These are phyloP conservation scores for Hypomontagnella submonticulosa DNA, from an alignment of 495 filamentous ascomycete species.

Conservation along the genomic window DNA sequence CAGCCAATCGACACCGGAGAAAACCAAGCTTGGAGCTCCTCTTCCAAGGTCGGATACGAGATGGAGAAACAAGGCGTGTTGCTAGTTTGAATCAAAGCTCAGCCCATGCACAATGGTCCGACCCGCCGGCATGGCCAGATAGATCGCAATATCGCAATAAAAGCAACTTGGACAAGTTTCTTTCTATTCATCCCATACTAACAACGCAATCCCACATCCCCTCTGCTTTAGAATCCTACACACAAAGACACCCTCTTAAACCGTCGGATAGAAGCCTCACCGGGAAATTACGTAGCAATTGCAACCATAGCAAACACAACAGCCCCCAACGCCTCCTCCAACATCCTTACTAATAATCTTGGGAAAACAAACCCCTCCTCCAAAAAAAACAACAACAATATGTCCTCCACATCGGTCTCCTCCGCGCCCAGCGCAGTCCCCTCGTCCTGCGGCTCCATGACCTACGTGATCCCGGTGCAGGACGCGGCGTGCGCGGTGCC, in stretches of 20 bases:
- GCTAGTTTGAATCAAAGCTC: constrained; percentile 7
- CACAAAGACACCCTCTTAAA: too few species aligned
- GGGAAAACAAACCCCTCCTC: too few species aligned
- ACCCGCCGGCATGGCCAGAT: neutral
- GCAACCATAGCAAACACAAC: too few species aligned
- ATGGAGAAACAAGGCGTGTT: constrained; percentile 7
- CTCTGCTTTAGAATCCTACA: too few species aligned
- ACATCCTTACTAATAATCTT: too few species aligned
- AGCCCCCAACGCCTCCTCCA: too few species aligned
- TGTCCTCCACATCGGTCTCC: constrained; percentile 38
- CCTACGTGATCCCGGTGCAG: constrained; percentile 55
- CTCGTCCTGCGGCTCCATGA: constrained; percentile 44
- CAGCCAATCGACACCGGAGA: constrained; percentile 1
- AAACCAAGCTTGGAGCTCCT: neutral
- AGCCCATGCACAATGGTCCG: constrained; percentile 8
- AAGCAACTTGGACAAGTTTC: neutral
- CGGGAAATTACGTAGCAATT: too few species aligned
- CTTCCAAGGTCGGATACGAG: constrained; percentile 31
- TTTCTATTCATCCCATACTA: neutral
- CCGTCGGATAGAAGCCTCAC: too few species aligned
- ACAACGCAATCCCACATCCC: neutral
- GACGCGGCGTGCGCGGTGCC: constrained; percentile 59
- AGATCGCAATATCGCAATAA: constrained; percentile 20
- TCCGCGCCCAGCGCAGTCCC: constrained; percentile 43
- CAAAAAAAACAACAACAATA: constrained; percentile 12